Percentiles rank a stretch among this genome's conserved stretches.
Evolutionary conservation across 495 filamentous ascomycete genomes (phyloP).

Genomic region (Penicillium daleae): DNA sequence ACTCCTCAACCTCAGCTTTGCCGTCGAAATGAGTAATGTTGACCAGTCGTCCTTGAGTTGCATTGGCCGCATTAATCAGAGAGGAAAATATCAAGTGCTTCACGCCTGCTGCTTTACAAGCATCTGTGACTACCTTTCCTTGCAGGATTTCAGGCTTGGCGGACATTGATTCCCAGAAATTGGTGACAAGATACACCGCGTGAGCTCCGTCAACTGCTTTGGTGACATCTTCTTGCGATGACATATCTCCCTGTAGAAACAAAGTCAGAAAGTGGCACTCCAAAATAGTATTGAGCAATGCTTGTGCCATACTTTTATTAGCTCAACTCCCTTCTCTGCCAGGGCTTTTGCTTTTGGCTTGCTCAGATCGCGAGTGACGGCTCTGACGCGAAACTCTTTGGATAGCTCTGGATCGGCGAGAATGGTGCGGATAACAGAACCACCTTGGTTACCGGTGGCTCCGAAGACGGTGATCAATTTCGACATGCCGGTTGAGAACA

Average conservation of each 20-base stretch:
- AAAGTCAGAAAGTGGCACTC: not conserved
- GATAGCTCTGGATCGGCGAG: not conserved
- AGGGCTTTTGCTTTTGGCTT: not conserved
- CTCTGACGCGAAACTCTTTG: not conserved
- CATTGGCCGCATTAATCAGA: not conserved
- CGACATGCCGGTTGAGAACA: not conserved
- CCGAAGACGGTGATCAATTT: constrained; percentile 7
- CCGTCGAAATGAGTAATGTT: constrained; percentile 10
- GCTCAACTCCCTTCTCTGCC: not conserved
- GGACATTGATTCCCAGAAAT: constrained; percentile 2
- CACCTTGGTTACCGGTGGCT: constrained; percentile 2
- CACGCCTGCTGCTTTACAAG: not conserved
- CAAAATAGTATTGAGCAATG: not conserved
- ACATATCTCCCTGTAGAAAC: not conserved
- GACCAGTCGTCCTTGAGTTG: not conserved
- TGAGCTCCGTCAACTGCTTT: not conserved
- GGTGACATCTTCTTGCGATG: not conserved
- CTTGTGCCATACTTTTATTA: not conserved
- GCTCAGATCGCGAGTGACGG: constrained; percentile 1
- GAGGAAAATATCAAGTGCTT: not conserved
- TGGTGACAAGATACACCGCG: constrained; percentile 4
- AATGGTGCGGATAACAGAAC: constrained; percentile 7
- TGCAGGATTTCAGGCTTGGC: constrained; percentile 5
- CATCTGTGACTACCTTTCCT: constrained; percentile 1
- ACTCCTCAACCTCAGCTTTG: constrained; percentile 6